These are phyloP conservation scores for Tricholoma furcatifolium DNA, from an alignment of 768 basidiomycete genomes.

Conservation along the genomic window DNA sequence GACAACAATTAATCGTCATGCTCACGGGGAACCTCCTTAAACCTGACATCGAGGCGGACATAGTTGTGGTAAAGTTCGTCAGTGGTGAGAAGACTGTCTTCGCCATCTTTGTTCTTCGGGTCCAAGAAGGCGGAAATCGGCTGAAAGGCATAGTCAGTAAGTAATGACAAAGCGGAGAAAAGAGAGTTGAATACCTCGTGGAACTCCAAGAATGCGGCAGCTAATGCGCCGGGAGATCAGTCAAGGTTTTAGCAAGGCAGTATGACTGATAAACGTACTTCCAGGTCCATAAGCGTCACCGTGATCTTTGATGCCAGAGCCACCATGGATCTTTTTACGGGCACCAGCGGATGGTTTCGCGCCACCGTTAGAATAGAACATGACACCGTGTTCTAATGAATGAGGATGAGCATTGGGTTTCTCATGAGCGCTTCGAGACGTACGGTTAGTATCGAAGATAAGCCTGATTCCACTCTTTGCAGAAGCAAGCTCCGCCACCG, in stretches of 20 bases:
- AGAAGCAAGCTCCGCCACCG: constrained; percentile 54
- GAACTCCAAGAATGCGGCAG: constrained; percentile 68
- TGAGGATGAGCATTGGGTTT: background rate
- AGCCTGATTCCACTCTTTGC: constrained; percentile 59
- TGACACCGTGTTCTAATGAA: constrained; percentile 62
- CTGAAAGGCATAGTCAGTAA: constrained; percentile 22
- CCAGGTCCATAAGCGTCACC: constrained; percentile 60
- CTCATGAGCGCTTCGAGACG: constrained; percentile 23
- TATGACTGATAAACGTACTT: constrained; percentile 37
- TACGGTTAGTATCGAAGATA: constrained; percentile 70
- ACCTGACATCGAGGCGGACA: constrained; percentile 53
- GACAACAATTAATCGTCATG: constrained; percentile 5
- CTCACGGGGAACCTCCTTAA: constrained; percentile 23
- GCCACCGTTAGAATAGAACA: constrained; percentile 69
- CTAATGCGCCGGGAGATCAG: constrained; percentile 28
- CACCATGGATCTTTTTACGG: constrained; percentile 75
- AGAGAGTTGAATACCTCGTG: constrained; percentile 46
- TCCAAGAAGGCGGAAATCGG: constrained; percentile 68
- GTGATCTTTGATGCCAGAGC: constrained; percentile 52
- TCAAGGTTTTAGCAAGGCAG: background rate
- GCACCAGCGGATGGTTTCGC: constrained; percentile 47
- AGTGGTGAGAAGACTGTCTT: constrained; percentile 67
- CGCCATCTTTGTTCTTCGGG: constrained; percentile 49
- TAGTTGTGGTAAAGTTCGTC: constrained; percentile 77
- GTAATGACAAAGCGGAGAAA: constrained; percentile 3